These are phyloP conservation scores for Diaporthe sp. DNA, from an alignment of 2,329 filamentous ascomycete genomes.

Conservation along the genomic window DNA sequence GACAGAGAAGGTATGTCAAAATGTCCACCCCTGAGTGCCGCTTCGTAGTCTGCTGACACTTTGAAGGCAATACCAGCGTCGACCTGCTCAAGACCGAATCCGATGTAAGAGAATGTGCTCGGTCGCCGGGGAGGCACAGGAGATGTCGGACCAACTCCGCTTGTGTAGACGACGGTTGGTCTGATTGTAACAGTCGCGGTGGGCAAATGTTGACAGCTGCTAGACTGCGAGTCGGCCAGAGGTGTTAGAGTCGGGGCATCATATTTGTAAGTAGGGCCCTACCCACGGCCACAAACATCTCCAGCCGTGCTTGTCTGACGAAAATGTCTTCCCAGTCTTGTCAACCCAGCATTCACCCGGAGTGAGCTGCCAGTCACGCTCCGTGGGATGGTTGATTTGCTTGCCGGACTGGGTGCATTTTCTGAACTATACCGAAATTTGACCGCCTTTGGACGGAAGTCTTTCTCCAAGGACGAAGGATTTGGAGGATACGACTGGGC, in stretches of 20 bases:
- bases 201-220: not conserved
- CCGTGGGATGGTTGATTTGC: not conserved
- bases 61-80: not conserved
- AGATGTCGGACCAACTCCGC: not conserved
- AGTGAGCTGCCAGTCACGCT: slow-evolving; percentile 7
- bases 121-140: not conserved
- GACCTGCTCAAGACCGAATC: not conserved
- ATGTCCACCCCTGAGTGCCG: not conserved
- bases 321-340: not conserved
- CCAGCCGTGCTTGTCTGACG: not conserved
- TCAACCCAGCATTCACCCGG: not conserved
- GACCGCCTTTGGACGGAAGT: not conserved
- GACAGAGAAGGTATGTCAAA: not conserved
- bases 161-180: not conserved
- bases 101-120: not conserved
- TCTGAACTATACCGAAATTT: not conserved
- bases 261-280: slow-evolving; percentile 1
- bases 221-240: not conserved
- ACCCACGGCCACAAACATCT: not conserved
- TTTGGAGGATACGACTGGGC: slow-evolving; percentile 1
- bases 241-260: not conserved
- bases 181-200: not conserved
- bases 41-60: not conserved
- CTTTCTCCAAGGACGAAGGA: not conserved
- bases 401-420: not conserved